Conservation (phyloP, 2,329 filamentous ascomycete species). For the Aspergillus piperis region DNA sequence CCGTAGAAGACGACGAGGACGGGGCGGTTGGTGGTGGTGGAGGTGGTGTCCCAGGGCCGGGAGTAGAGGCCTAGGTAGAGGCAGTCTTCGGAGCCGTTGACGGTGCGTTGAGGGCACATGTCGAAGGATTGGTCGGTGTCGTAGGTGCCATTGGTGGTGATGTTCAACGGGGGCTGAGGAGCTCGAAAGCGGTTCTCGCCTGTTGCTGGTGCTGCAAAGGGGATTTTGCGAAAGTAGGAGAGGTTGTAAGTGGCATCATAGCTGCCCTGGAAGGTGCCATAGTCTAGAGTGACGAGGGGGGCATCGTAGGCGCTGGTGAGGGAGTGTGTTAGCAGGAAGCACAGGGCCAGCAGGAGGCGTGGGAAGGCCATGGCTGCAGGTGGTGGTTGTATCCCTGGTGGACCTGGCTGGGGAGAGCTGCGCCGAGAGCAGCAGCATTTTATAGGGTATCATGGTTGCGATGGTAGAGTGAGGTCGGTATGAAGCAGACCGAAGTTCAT, state of each 20-base stretch:
- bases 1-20: constrained; percentile 64
- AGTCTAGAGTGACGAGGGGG: constrained; percentile 48
- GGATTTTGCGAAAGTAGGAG: constrained; percentile 62
- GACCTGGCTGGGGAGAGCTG: background rate
- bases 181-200: constrained; percentile 62
- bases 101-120: constrained; percentile 61
- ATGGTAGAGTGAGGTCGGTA: constrained; percentile 9
- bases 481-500: constrained; percentile 17
- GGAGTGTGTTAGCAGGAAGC: constrained; percentile 10
- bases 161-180: constrained; percentile 56
- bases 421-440: background rate
- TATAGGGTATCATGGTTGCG: constrained; percentile 1
- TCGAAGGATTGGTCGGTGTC: constrained; percentile 58
- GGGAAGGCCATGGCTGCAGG: constrained; percentile 15
- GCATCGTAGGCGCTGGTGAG: constrained; percentile 25
- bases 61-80: constrained; percentile 63
- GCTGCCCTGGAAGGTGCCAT: constrained; percentile 56
- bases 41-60: constrained; percentile 53
- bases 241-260: constrained; percentile 57
- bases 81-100: constrained; percentile 62
- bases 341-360: constrained; percentile 6
- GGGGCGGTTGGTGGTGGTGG: constrained; percentile 46
- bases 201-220: constrained; percentile 60
- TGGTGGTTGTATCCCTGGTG: background rate
- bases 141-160: constrained; percentile 54